phyloP scores from a whole-genome alignment of 805 yeast genomes.

The Sungouiozyma intestinalis region DNA sequence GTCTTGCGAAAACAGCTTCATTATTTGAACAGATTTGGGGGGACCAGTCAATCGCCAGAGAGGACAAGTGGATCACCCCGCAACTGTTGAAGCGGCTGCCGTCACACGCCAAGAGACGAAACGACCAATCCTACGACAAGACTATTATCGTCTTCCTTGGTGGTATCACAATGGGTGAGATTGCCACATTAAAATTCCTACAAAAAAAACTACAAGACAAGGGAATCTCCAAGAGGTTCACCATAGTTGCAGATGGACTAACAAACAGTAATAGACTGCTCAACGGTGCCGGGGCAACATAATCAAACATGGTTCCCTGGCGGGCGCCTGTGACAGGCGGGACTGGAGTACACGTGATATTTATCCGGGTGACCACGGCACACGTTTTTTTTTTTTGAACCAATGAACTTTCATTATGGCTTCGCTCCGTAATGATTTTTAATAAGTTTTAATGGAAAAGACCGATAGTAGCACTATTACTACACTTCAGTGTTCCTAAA shows the following conservation, averaged over 20 bases:
- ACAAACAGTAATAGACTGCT: neutral
- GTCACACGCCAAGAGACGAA: neutral
- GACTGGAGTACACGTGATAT: neutral
- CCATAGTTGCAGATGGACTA: slow-evolving; percentile 41
- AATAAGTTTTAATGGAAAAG: neutral
- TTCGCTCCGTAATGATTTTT: neutral
- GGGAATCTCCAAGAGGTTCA: slow-evolving; percentile 30
- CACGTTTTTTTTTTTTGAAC: neutral
- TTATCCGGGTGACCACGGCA: neutral
- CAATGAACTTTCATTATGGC: neutral
- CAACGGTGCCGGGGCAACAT: neutral
- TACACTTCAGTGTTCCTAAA: no score
- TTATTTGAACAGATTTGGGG: slow-evolving; percentile 22
- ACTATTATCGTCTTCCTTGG: slow-evolving; percentile 57
- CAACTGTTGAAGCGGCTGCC: slow-evolving; percentile 5
- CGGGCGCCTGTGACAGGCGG: no score
- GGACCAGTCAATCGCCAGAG: slow-evolving; percentile 7
- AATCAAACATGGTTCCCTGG: neutral
- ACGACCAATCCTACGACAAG: slow-evolving; percentile 9
- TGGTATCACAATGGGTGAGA: slow-evolving; percentile 79
- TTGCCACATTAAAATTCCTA: slow-evolving; percentile 59
- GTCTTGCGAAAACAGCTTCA: slow-evolving; percentile 12
- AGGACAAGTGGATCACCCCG: slow-evolving; percentile 17
- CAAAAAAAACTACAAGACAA: slow-evolving; percentile 34
- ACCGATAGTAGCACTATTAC: neutral